phyloP scores from a whole-genome alignment of 73 alveolate species.

The Paramecium biaurelia region DNA sequence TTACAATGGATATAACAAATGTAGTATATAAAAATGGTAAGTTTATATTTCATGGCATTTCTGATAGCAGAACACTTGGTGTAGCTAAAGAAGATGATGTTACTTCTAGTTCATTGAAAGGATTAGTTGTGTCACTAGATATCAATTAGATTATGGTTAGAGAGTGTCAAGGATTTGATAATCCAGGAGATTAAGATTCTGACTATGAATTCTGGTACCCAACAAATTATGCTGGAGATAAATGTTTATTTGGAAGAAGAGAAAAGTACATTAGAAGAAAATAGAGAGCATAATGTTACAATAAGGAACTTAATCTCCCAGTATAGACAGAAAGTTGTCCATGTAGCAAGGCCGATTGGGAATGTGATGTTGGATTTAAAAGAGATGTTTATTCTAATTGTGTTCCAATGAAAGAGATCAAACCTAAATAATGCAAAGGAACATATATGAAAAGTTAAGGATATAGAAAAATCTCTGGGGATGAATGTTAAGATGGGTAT shows the following conservation, averaged over 20 bases:
- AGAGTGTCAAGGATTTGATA: conserved; percentile 81
- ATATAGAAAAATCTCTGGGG: conserved; percentile 86
- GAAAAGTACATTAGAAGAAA: conserved; percentile 80
- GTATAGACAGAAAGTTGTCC: conserved; percentile 69
- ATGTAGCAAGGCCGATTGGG: conserved; percentile 85
- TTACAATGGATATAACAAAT: conserved; percentile 11
- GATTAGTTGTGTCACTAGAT: conserved; percentile 68
- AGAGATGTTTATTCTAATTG: conserved; percentile 64
- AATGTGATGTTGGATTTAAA: conserved; percentile 82
- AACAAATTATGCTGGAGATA: conserved; percentile 71
- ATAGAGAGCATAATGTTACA: conserved; percentile 73
- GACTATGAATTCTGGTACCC: conserved; percentile 92
- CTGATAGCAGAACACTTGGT: conserved; percentile 61
- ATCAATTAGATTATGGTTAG: conserved; percentile 78
- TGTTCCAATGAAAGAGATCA: conserved; percentile 46
- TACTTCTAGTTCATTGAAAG: conserved; percentile 66
- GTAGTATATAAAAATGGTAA: not conserved
- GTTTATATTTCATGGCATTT: conserved; percentile 69
- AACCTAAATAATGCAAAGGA: conserved; percentile 62
- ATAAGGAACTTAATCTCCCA: conserved; percentile 64
- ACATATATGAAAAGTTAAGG: conserved; percentile 69
- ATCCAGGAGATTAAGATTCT: conserved; percentile 64
- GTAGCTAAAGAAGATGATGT: conserved; percentile 64
- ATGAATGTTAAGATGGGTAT: conserved; percentile 80
- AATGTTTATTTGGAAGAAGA: conserved; percentile 80